phyloP scores from a whole-genome alignment of 2,329 filamentous ascomycete species.

The Aspergillus clavatus region DNA sequence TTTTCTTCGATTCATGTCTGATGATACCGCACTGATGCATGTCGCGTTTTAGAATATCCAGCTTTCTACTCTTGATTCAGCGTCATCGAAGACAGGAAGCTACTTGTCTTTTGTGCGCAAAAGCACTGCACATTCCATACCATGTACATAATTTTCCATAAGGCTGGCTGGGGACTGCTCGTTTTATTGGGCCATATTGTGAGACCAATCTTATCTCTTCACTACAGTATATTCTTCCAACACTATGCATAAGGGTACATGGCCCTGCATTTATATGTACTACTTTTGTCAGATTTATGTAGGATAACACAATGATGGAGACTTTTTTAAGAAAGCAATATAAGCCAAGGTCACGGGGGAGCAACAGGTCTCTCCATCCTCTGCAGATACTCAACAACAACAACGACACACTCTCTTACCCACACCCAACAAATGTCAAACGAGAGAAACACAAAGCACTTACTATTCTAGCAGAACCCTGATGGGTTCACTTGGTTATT shows the following conservation, averaged over 20 bases:
- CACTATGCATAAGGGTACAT: too few species aligned
- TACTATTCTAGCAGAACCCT: too few species aligned
- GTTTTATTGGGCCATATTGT: background rate
- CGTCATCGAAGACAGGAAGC: background rate
- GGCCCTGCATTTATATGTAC: too few species aligned
- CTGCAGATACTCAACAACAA: background rate
- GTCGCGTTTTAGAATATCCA: background rate
- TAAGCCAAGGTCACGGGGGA: background rate
- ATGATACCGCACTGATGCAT: constrained; percentile 14
- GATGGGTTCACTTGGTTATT: too few species aligned
- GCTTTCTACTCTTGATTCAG: constrained; percentile 1
- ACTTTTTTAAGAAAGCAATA: background rate
- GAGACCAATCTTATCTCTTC: background rate
- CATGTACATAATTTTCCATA: background rate
- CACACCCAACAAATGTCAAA: too few species aligned
- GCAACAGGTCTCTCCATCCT: background rate
- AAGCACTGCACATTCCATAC: background rate
- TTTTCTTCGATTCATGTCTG: constrained; percentile 7
- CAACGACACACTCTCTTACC: background rate
- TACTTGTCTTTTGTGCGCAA: background rate
- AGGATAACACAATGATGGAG: background rate
- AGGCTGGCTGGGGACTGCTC: background rate
- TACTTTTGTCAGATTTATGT: too few species aligned
- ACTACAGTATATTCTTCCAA: background rate
- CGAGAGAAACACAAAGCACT: too few species aligned